Evolutionary conservation across 257 asterid genomes (phyloP), one percentile per base, ranked within the genome.

Genomic region (Cordia subcordata): DNA sequence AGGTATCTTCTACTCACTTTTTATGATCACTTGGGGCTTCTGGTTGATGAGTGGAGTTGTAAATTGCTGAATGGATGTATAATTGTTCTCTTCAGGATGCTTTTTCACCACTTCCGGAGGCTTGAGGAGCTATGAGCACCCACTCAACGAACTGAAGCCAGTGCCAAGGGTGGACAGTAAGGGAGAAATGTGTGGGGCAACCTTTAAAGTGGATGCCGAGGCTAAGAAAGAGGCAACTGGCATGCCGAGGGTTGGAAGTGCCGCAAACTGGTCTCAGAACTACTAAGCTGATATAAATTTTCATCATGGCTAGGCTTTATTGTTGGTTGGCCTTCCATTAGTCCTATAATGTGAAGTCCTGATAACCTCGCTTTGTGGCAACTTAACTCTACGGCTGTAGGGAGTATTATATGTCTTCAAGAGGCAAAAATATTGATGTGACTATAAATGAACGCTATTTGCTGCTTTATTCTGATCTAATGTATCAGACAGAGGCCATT

Each of bases 91-190:
- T 53, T 58, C 77, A 92, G 98, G 95, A 54, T 92, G 96, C 73
- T 81, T 92, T 77, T 92, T 84, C 87, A 92, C 96, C 1, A 73
- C 96, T 4, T 88, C 99, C 14, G 99, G 99, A 60, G 99, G 99
- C 13, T 77, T 92, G 70, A 74, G 92, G 65, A 91, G 98, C 44
- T 91, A 84, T 14, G 98, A 83, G 81, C 99, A 92, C 62, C 96
- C 99, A 0, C 76, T 65, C 10, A 86, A 88, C 39, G 98, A 86
- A 79, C 46, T 92, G 86, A 92, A 92, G 72, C 79, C 99, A 0
- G 93, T 92, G 51, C 99, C 96, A 3, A 88, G 96, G 69, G 84
- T 92, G 47, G 99, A 92, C 82, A 92, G 96, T 70, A 84, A 92
- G 0, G 99, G 99, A 0, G 95, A 88, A 65, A 85, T 92, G 58